phyloP scores from a whole-genome alignment of 2,329 filamentous ascomycete genomes.

The Chalaropsis thielavioides region DNA sequence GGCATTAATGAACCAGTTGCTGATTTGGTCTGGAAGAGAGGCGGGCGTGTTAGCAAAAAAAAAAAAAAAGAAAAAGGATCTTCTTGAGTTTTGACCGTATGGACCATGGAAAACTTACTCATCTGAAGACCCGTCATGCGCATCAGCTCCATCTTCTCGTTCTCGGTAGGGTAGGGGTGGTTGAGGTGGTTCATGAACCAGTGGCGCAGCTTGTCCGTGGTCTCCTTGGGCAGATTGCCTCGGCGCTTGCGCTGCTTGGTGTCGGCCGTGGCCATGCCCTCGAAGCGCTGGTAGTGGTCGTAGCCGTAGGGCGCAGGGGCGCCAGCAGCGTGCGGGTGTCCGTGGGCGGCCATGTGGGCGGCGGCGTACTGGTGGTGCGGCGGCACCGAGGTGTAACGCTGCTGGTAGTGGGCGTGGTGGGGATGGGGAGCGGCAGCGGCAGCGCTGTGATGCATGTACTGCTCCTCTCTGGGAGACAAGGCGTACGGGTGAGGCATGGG shows the following conservation, averaged over 20 bases:
- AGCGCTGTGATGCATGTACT: conserved; percentile 19
- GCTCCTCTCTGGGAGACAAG: background rate
- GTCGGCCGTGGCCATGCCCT: conserved; percentile 30
- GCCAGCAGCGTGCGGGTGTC: conserved; percentile 23
- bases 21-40: conserved; percentile 47
- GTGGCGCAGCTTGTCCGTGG: conserved; percentile 62
- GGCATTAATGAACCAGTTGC: conserved; percentile 72
- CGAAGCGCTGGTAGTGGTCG: conserved; percentile 31
- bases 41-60: background rate
- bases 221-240: conserved; percentile 81
- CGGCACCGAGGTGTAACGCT: conserved; percentile 5
- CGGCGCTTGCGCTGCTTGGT: conserved; percentile 48
- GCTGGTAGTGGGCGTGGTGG: conserved; percentile 13
- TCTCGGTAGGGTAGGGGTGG: conserved; percentile 76
- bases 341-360: conserved; percentile 12
- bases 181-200: conserved; percentile 69
- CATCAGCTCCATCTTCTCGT: conserved; percentile 74
- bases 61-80: background rate
- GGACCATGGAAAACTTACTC: conserved; percentile 46
- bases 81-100: no score
- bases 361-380: conserved; percentile 30
- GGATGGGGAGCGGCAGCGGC: conserved; percentile 25
- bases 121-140: conserved; percentile 61
- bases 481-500: background rate
- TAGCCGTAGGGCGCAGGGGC: conserved; percentile 32